These are phyloP conservation scores for Gaultheria prostrata DNA, from an alignment of 148 eudicot species.

Conservation along the genomic window DNA sequence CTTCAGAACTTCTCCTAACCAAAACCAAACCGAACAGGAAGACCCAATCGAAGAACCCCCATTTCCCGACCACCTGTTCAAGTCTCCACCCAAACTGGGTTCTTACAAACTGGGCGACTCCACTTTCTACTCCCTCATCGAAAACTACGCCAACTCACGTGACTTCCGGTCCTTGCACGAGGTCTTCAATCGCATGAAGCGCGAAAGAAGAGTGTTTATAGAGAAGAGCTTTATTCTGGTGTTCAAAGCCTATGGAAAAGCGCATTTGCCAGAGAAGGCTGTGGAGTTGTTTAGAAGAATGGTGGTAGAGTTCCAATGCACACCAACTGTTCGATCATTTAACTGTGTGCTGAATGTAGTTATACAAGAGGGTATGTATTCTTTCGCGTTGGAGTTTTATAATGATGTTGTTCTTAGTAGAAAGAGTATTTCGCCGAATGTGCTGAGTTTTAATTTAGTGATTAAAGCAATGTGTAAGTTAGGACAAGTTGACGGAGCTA, in stretches of 20 bases:
- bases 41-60: slow-evolving; percentile 22
- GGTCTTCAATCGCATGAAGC: slow-evolving; percentile 65
- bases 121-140: slow-evolving; percentile 64
- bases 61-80: slow-evolving; percentile 41
- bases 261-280: slow-evolving; percentile 47
- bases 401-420: slow-evolving; percentile 36
- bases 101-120: slow-evolving; percentile 72
- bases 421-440: slow-evolving; percentile 45
- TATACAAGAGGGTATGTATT: slow-evolving; percentile 42
- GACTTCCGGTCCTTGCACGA: slow-evolving; percentile 58
- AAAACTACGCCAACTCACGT: slow-evolving; percentile 46
- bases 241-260: slow-evolving; percentile 72
- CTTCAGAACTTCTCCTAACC: slow-evolving; percentile 16
- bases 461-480: slow-evolving; percentile 64
- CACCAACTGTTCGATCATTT: slow-evolving; percentile 65
- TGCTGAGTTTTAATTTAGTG: slow-evolving; percentile 69
- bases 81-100: slow-evolving; percentile 43
- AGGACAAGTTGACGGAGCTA: slow-evolving; percentile 59
- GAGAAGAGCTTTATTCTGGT: slow-evolving; percentile 58
- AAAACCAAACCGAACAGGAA: slow-evolving; percentile 6
- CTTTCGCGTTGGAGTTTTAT: slow-evolving; percentile 60
- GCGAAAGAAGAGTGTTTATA: slow-evolving; percentile 54
- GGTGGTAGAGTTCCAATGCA: slow-evolving; percentile 57
- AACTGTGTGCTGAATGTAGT: slow-evolving; percentile 72
- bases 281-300: slow-evolving; percentile 63